Evolutionary conservation across 2,329 filamentous ascomycete genomes (phyloP).

Genomic region (Apiospora kogelbergensis): DNA sequence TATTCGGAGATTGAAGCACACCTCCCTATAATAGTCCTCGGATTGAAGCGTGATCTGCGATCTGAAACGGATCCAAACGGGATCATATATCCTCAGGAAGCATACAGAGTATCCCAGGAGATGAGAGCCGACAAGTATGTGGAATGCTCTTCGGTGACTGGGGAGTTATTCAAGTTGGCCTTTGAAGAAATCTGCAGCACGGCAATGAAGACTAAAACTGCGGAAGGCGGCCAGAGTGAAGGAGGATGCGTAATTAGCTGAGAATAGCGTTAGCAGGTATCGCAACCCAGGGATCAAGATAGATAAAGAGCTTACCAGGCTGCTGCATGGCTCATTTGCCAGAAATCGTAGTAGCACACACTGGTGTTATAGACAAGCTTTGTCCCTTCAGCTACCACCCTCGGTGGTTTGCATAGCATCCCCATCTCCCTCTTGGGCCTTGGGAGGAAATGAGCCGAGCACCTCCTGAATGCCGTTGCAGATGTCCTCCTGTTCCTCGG

Average conservation of each 20-base stretch:
- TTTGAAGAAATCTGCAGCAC: constrained; percentile 63
- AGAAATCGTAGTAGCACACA: not conserved
- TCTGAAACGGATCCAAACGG: constrained; percentile 59
- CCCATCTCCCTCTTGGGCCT: constrained; percentile 33
- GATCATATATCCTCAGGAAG: constrained; percentile 62
- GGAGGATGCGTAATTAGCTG: constrained; percentile 35
- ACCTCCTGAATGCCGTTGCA: constrained; percentile 56
- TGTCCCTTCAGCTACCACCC: constrained; percentile 9
- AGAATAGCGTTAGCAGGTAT: not conserved
- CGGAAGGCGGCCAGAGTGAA: constrained; percentile 52
- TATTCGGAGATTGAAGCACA: constrained; percentile 45
- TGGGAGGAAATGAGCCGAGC: constrained; percentile 51
- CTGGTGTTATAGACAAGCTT: not conserved
- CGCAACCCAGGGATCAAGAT: not conserved
- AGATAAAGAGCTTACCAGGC: not conserved
- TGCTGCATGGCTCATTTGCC: not conserved
- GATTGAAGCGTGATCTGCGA: constrained; percentile 60
- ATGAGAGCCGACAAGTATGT: constrained; percentile 63
- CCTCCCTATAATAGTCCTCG: constrained; percentile 56
- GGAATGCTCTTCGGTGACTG: constrained; percentile 62
- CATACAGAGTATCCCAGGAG: constrained; percentile 54
- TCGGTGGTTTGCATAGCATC: constrained; percentile 38
- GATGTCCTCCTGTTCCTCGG: constrained; percentile 59
- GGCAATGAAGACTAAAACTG: constrained; percentile 48
- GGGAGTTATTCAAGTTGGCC: constrained; percentile 55